Conservation (phyloP, 164 flowering plant species). For the Liriodendron chinense region DNA sequence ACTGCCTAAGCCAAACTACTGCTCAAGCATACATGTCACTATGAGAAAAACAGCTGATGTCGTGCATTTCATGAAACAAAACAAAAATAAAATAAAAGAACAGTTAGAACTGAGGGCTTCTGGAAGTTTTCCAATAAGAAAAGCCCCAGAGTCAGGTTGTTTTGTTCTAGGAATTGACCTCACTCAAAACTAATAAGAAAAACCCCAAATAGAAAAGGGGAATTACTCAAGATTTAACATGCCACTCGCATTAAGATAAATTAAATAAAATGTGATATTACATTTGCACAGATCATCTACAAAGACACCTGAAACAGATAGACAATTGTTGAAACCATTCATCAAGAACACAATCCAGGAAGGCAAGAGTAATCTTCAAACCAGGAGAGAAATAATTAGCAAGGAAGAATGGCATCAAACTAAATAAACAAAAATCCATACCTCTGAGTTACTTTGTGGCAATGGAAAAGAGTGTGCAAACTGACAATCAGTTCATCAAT, state of each 20-base stretch:
- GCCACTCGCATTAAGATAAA: not conserved
- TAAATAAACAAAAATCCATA: constrained; percentile 20
- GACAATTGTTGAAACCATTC: not conserved
- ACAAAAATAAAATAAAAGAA: too few species aligned
- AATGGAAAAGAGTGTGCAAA: constrained; percentile 53
- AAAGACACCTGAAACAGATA: not conserved
- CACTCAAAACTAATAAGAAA: too few species aligned
- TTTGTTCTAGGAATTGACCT: too few species aligned
- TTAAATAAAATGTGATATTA: not conserved
- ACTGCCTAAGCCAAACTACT: too few species aligned
- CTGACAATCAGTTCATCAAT: constrained; percentile 54
- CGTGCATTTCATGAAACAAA: too few species aligned
- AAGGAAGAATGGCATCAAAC: not conserved
- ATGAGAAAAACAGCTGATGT: too few species aligned
- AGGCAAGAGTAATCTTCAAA: not conserved
- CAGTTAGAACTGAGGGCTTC: too few species aligned
- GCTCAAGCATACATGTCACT: too few species aligned
- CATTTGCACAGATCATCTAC: not conserved
- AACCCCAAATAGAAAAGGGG: too few species aligned
- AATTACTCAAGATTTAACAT: too few species aligned
- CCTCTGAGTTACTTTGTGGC: constrained; percentile 48
- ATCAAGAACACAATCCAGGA: not conserved
- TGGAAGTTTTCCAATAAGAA: too few species aligned
- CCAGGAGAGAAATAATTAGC: not conserved
- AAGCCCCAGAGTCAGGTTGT: too few species aligned